Evolutionary conservation across 2,329 filamentous ascomycete genomes (phyloP), one percentile per base, ranked within the genome.

Genomic region (Aspergillus persii): DNA sequence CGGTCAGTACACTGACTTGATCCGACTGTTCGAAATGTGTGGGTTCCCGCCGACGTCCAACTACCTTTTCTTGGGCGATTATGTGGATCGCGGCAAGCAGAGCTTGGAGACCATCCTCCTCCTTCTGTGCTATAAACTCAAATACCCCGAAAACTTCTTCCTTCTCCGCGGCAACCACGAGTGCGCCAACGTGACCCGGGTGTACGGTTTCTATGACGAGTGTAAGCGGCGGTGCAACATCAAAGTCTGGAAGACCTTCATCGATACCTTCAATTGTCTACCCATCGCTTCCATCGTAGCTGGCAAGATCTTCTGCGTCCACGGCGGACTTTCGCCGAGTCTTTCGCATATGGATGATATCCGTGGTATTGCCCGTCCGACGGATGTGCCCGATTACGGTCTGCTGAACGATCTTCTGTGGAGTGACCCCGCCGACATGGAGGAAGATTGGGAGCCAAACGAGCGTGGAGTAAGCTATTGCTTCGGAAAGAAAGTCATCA

Each of bases 261-360:
- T 96, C 54, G 94, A 98, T 74, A 95, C 91, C 29, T 98, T 98
- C 83, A 98, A 98, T 76, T 93, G 89, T 47, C 84, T 98, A 49
- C 94, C 94, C 0, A 97, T 98, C 70, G 94, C 94, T 48, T 87
- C 94, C n/a, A 97, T 96, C 69, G 93, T 98, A 41, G 94, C 93
- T 2, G 92, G 91, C 66, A 98, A 98, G 80, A 98, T 98, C 59
- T 98, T 97, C 75, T 97, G 93, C 71, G 94, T 98, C 15, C 95
- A 99, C 71, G 95, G 95, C 53, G 95, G 95, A 12, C 81, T 99
- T 26, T 97, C 93, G 11, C 95, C 95, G 1, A 93, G 91, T 51
- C 83, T 99, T 53, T 89, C 89, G 57, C 93, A 98, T 70, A 99
- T 99, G 95, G 95, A 98, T 69, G 94, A 99, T 74, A 99, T 99